Base-by-base conservation (phyloP, 768 basidiomycete genomes). In the Mycena metata region DNA sequence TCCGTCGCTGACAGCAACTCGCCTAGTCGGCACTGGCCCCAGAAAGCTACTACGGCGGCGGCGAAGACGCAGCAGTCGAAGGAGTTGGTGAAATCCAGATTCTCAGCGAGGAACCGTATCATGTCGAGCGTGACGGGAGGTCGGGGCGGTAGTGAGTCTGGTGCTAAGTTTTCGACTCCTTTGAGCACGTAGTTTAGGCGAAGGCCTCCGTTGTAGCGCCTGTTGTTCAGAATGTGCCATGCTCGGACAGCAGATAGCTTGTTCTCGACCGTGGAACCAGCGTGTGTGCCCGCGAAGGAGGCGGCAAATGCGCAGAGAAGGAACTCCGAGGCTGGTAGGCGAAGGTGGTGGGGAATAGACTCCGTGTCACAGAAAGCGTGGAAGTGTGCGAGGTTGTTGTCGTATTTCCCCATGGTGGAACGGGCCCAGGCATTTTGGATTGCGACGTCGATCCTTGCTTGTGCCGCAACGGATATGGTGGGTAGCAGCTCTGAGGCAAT, bases 221-320 rank as follows among this genome's bases (percentile, higher is more conserved):
- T 24, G 12, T 56, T 43, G 19, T 70, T 56, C 55, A 69, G 47
- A 26, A 69, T 36, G n/a, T 76, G 75, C 73, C 72, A 73, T 0
- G 75, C 74, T 12, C 39, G n/a, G 17, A 60, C 45, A 17, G 51
- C 67, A 9, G 63, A 54, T 15, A 69, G 0, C 6, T 39, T 26
- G 26, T 36, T 52, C 17, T 47, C 19, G 5, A 42, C 42, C 1
- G 67, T 50, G 7, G 36, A 16, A 1, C 62, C 51, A 10, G 67
- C 47, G 8, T 35, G 13, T 35, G 21, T 26, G 1, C 62, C 63
- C 3, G 30, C 12, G 12, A 51, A 13, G 2, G 59, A 49, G 7
- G 67, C 52, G 0, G 64, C 63, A 21, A 72, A 75, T 0, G 57
- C 55, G 15, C 74, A 74, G 0, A 75, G 66, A 0, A 71, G 49